Percentiles rank a stretch among this genome's conserved stretches.
These are phyloP conservation scores for Theileria sp. DNA, from an alignment of 169 alveolate genomes.

Conservation along the genomic window DNA sequence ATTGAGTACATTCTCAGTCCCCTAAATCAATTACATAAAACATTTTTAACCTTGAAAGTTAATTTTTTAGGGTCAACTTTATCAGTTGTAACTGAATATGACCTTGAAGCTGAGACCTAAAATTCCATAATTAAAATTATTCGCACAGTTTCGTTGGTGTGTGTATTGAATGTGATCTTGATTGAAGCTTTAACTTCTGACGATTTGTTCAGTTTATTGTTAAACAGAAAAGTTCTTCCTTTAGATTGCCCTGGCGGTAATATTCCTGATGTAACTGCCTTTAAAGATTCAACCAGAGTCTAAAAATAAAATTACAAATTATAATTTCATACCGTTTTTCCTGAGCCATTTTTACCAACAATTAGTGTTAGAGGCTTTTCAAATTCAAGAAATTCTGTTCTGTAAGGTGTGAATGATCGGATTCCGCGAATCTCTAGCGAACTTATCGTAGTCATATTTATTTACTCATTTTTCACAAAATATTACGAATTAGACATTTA, in stretches of 20 bases:
- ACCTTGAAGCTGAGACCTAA: slow-evolving; percentile 79
- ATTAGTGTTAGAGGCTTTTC: slow-evolving; percentile 94
- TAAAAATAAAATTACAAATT: slow-evolving; percentile 14
- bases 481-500: not conserved
- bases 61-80: slow-evolving; percentile 66
- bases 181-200: slow-evolving; percentile 88
- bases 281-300: slow-evolving; percentile 94
- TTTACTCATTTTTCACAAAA: not conserved
- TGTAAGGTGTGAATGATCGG: slow-evolving; percentile 91
- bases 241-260: slow-evolving; percentile 94
- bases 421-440: slow-evolving; percentile 95
- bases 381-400: slow-evolving; percentile 88
- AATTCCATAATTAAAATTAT: not conserved
- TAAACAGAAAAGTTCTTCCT: slow-evolving; percentile 93
- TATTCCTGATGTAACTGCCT: slow-evolving; percentile 92
- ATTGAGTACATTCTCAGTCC: slow-evolving; percentile 61
- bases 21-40: slow-evolving; percentile 14
- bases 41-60: slow-evolving; percentile 70
- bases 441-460: slow-evolving; percentile 89
- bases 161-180: slow-evolving; percentile 75
- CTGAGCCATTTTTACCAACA: slow-evolving; percentile 98
- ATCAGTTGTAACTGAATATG: slow-evolving; percentile 77
- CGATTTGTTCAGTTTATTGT: slow-evolving; percentile 83
- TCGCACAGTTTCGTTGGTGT: slow-evolving; percentile 59
- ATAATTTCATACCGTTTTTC: slow-evolving; percentile 87